Evolutionary conservation across 257 asterid species (phyloP).

Genomic region (Apocynum venetum): DNA sequence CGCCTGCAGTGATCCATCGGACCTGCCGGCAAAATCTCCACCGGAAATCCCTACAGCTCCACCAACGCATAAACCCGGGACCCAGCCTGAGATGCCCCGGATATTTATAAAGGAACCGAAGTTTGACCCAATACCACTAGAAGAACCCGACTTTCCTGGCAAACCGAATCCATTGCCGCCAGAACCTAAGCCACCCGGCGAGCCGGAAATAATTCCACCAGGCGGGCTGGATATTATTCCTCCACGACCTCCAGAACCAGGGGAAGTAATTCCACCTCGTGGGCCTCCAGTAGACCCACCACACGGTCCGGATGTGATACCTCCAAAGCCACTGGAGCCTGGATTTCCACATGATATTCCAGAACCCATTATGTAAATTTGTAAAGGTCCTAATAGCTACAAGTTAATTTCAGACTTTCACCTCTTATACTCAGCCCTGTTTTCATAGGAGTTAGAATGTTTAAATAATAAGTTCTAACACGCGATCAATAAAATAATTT

Average conservation of each 20-base stretch:
- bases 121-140: slow-evolving; percentile 48
- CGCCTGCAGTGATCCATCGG: slow-evolving; percentile 31
- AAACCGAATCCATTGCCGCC: slow-evolving; percentile 21
- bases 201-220: slow-evolving; percentile 15
- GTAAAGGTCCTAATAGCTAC: too few species aligned
- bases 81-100: slow-evolving; percentile 38
- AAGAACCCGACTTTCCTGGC: slow-evolving; percentile 14
- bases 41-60: slow-evolving; percentile 45
- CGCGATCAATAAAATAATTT: too few species aligned
- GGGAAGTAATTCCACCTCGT: slow-evolving; percentile 48
- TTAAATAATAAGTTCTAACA: too few species aligned
- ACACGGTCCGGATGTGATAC: neutral
- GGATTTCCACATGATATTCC: slow-evolving; percentile 30
- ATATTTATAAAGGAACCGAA: slow-evolving; percentile 36
- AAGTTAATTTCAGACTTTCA: too few species aligned
- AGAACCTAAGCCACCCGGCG: neutral
- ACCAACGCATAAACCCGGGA: slow-evolving; percentile 26
- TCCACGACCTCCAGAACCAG: too few species aligned
- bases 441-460: neutral
- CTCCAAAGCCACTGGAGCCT: slow-evolving; percentile 17
- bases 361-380: slow-evolving; percentile 9
- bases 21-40: slow-evolving; percentile 36
- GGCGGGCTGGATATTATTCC: too few species aligned
- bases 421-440: neutral
- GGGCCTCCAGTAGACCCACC: slow-evolving; percentile 22